A percentile compares a stretch with the other conserved stretches of the same genome.
Evolutionary conservation across 2,329 filamentous ascomycete genomes (phyloP).

Genomic region (Pseudocercospora eumusae): DNA sequence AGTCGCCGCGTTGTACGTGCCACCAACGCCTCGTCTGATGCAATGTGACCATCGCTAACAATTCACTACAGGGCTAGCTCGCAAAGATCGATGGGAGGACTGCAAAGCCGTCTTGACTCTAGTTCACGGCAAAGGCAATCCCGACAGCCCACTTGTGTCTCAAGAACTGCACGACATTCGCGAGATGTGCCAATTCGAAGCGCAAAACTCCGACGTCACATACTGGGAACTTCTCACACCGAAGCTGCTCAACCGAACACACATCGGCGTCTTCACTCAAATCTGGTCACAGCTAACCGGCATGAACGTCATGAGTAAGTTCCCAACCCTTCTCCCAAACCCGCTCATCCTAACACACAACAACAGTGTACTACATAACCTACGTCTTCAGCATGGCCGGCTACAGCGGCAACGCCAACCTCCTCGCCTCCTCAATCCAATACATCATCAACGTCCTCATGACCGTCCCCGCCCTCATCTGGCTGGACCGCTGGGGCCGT

Average conservation of each 20-base stretch:
- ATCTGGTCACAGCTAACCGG: constrained; percentile 71
- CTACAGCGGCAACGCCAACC: constrained; percentile 54
- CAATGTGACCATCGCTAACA: background rate
- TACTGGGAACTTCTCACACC: constrained; percentile 71
- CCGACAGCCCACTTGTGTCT: constrained; percentile 55
- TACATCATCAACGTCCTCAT: constrained; percentile 77
- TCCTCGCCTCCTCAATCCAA: constrained; percentile 69
- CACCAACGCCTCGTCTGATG: constrained; percentile 24
- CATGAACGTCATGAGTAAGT: constrained; percentile 67
- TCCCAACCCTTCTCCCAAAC: no score
- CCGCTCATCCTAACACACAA: no score
- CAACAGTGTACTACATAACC: constrained; percentile 33
- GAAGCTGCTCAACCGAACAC: constrained; percentile 68
- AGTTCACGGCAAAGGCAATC: constrained; percentile 45
- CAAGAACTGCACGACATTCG: constrained; percentile 72
- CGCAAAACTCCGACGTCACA: constrained; percentile 67
- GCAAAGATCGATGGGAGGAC: constrained; percentile 50
- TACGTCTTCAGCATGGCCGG: constrained; percentile 76
- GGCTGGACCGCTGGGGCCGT: constrained; percentile 73
- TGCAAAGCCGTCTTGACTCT: constrained; percentile 45
- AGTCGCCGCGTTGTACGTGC: constrained; percentile 43
- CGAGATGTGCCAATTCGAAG: constrained; percentile 68
- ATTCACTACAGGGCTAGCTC: constrained; percentile 42
- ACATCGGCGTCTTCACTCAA: constrained; percentile 70
- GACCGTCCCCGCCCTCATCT: constrained; percentile 74